Conservation (phyloP, 768 basidiomycete species). For the Vararia minispora region DNA sequence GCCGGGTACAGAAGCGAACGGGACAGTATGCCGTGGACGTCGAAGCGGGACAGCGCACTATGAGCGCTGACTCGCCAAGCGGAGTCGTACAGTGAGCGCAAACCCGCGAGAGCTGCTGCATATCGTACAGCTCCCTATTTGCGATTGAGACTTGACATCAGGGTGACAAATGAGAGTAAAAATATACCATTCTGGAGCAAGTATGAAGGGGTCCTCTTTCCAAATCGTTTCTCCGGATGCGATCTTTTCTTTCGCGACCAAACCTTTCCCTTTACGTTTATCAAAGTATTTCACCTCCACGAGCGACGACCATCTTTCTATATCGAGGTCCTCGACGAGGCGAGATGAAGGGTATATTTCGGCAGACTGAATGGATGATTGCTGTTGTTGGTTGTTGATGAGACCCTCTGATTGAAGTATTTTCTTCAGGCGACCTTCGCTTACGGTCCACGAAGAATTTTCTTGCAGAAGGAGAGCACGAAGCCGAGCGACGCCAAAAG, state of each 20-base stretch:
- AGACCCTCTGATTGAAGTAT: slow-evolving; percentile 52
- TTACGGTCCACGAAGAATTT: slow-evolving; percentile 65
- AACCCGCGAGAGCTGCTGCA: slow-evolving; percentile 46
- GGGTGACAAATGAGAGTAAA: slow-evolving; percentile 7
- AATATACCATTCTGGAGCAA: slow-evolving; percentile 71
- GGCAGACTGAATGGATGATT: slow-evolving; percentile 11
- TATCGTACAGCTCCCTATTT: slow-evolving; percentile 65
- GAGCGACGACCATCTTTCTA: slow-evolving; percentile 50
- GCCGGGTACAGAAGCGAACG: slow-evolving; percentile 68
- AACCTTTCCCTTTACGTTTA: slow-evolving; percentile 68
- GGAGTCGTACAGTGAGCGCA: slow-evolving; percentile 71
- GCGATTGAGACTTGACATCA: neutral
- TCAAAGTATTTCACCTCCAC: slow-evolving; percentile 60
- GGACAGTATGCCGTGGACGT: slow-evolving; percentile 35
- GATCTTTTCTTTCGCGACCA: slow-evolving; percentile 62
- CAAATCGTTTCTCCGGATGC: slow-evolving; percentile 65
- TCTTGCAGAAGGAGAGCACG: slow-evolving; percentile 47
- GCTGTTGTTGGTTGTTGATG: slow-evolving; percentile 18
- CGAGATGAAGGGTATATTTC: slow-evolving; percentile 47
- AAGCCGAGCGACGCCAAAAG: slow-evolving; percentile 62
- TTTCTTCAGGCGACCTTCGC: slow-evolving; percentile 75
- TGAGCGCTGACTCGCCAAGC: slow-evolving; percentile 31
- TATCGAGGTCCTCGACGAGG: slow-evolving; percentile 51
- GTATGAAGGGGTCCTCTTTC: slow-evolving; percentile 74
- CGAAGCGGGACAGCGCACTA: slow-evolving; percentile 42